phyloP scores from a whole-genome alignment of 2,329 filamentous ascomycete genomes.

The Didymella pomorum region DNA sequence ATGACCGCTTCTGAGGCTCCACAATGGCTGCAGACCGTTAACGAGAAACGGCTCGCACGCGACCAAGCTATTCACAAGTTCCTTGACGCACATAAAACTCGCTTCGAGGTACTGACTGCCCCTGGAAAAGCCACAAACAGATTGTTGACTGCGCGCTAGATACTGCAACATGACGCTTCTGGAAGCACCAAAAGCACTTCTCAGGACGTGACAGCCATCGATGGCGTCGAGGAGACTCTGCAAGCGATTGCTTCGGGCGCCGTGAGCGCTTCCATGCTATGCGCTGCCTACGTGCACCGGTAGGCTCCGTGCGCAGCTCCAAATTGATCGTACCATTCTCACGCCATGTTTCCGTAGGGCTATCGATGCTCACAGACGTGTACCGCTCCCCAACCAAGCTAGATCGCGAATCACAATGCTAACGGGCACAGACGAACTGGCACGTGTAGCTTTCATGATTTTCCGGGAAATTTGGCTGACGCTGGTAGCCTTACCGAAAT shows the following conservation, averaged over 20 bases:
- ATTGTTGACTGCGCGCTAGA: conserved; percentile 25
- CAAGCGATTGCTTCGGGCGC: conserved; percentile 37
- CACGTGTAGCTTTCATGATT: conserved; percentile 56
- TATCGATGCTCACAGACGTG: conserved; percentile 40
- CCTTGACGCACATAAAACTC: conserved; percentile 13
- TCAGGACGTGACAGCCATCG: conserved; percentile 22
- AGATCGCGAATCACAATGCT: conserved; percentile 16
- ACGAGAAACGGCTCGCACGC: conserved; percentile 36
- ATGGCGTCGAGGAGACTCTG: conserved; percentile 31
- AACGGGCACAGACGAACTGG: conserved; percentile 54
- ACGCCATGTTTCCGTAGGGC: conserved; percentile 44
- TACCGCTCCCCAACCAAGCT: conserved; percentile 27
- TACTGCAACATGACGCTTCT: conserved; percentile 22
- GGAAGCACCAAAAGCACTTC: conserved; percentile 12
- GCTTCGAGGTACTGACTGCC: conserved; percentile 14
- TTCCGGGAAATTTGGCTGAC: conserved; percentile 59
- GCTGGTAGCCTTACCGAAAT: conserved; percentile 56
- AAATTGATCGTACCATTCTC: conserved; percentile 42
- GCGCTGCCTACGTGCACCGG: conserved; percentile 43
- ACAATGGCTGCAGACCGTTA: conserved; percentile 40
- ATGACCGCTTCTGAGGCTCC: conserved; percentile 29
- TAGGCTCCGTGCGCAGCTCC: conserved; percentile 25
- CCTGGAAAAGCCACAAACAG: neutral
- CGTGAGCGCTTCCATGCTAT: conserved; percentile 41
- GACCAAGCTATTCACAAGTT: conserved; percentile 39